phyloP scores from a whole-genome alignment of 352 stramenopile species.

The Phytophthora europaea region DNA sequence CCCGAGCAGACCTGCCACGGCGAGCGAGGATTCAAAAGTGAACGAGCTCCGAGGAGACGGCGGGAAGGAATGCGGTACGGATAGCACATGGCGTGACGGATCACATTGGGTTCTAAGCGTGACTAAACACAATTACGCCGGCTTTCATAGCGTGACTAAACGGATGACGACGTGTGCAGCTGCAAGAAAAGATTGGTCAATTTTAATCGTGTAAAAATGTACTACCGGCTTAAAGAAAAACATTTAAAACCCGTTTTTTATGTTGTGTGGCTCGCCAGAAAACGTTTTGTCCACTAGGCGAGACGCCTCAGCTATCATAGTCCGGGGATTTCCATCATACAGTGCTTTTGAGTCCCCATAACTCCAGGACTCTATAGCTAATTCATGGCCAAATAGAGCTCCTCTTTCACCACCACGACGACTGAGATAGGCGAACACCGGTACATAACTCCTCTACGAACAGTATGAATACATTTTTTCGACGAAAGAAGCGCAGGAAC shows the following conservation, averaged over 20 bases:
- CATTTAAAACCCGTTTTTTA: too few relatives aligned
- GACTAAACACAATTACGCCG: slow-evolving; percentile 1
- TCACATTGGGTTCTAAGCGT: background rate
- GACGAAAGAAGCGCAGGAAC: too few relatives aligned
- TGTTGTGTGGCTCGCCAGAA: background rate
- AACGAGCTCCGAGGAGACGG: background rate
- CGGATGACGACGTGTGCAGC: too few relatives aligned
- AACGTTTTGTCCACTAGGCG: background rate
- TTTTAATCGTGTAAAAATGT: too few relatives aligned
- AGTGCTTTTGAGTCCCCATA: background rate
- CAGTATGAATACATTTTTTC: too few relatives aligned
- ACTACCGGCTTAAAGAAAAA: too few relatives aligned
- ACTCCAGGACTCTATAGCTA: too few relatives aligned
- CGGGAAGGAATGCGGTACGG: background rate
- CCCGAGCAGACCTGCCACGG: background rate
- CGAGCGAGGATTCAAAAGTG: background rate
- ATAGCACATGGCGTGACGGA: background rate
- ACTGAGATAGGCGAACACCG: too few relatives aligned
- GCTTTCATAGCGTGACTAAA: slow-evolving; percentile 1
- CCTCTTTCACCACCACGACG: too few relatives aligned
- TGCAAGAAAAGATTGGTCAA: too few relatives aligned
- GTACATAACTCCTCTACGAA: too few relatives aligned
- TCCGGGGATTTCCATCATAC: background rate
- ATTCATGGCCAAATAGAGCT: too few relatives aligned
- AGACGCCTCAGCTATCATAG: background rate